A percentile compares a stretch with the other conserved stretches of the same genome.
Conservation (phyloP, 2,329 filamentous ascomycete species). For the Beauveria asiatica region DNA sequence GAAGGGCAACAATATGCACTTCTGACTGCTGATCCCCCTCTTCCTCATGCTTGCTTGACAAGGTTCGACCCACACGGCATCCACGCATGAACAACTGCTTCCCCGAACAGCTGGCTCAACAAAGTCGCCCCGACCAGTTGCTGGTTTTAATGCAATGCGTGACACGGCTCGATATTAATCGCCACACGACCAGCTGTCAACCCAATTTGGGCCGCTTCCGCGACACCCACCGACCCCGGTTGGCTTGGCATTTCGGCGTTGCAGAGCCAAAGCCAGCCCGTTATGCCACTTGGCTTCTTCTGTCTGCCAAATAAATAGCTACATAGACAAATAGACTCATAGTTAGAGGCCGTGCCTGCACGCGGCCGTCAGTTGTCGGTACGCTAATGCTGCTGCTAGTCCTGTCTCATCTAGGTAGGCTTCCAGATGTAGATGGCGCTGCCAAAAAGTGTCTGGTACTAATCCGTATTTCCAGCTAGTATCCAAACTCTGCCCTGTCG, state of each 20-base stretch:
- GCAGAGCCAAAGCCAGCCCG: background rate
- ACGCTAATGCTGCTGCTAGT: background rate
- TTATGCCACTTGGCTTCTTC: background rate
- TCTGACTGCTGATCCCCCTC: background rate
- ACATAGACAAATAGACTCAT: too few species aligned
- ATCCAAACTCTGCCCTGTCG: background rate
- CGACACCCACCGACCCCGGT: background rate
- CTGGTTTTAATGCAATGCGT: background rate
- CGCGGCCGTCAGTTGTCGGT: background rate
- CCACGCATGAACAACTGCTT: slow-evolving; percentile 4
- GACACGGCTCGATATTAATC: slow-evolving; percentile 6
- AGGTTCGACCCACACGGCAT: slow-evolving; percentile 2
- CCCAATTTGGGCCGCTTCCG: background rate
- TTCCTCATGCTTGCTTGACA: background rate
- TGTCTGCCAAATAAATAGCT: too few species aligned
- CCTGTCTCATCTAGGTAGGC: background rate
- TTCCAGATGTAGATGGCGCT: background rate
- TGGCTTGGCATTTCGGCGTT: background rate
- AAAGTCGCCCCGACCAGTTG: background rate
- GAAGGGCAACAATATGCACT: background rate
- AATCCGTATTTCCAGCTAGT: background rate
- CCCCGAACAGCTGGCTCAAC: slow-evolving; percentile 6
- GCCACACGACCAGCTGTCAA: slow-evolving; percentile 10
- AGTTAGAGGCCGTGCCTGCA: background rate
- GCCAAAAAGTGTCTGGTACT: background rate